Conservation (phyloP, 2,329 filamentous ascomycete genomes). For the Venturia carpophila region DNA sequence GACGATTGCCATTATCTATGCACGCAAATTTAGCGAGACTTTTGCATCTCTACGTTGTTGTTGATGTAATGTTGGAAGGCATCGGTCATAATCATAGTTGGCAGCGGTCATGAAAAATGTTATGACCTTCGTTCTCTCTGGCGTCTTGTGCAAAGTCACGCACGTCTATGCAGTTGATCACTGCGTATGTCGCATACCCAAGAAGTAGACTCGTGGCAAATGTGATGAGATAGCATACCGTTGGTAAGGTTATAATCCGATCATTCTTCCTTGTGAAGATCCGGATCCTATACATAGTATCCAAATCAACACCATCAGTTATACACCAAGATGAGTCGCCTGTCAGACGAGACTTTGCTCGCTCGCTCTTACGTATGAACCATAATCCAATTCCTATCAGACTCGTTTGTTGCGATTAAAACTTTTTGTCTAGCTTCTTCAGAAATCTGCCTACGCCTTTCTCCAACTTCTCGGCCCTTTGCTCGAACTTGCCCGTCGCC, state of each 20-base stretch:
- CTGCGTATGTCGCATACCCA: not conserved
- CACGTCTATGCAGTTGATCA: not conserved
- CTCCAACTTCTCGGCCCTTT: slow-evolving; percentile 59
- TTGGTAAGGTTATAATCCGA: not conserved
- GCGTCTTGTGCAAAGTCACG: not conserved
- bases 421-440: slow-evolving; percentile 73
- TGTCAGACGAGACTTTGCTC: not conserved
- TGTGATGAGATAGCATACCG: not conserved
- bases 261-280: not conserved
- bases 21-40: not conserved
- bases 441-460: slow-evolving; percentile 63
- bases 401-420: slow-evolving; percentile 27
- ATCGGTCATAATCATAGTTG: not conserved
- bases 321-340: not conserved
- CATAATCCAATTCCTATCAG: not conserved
- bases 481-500: slow-evolving; percentile 50
- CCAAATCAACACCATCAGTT: not conserved
- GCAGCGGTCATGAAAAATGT: not conserved
- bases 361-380: not conserved
- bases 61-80: not conserved
- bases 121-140: no score
- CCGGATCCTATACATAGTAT: not conserved
- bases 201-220: not conserved
- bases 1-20: not conserved
- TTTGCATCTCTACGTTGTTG: not conserved